Conservation (phyloP, 2,329 filamentous ascomycete species). For the Xylariaceae sp. region DNA sequence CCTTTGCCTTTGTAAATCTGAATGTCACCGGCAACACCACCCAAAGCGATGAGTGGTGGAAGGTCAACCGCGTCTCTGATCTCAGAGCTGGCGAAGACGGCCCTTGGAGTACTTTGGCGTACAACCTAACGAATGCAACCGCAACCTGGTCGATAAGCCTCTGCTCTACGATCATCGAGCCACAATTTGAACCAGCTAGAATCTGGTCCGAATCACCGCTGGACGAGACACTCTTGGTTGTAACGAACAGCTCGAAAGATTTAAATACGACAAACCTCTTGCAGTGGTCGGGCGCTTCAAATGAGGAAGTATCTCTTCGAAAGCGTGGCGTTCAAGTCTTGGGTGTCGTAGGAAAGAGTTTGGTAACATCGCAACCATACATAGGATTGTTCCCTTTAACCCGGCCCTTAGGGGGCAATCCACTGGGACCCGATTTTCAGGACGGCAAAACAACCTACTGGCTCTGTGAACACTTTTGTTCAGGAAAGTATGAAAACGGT, state of each 20-base stretch:
- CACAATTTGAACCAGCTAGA: neutral
- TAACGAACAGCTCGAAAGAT: neutral
- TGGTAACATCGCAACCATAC: neutral
- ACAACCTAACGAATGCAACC: neutral
- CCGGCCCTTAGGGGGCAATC: slow-evolving; percentile 3
- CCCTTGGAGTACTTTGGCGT: neutral
- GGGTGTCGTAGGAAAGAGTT: neutral
- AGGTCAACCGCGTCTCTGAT: neutral
- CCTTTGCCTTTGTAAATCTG: slow-evolving; percentile 10
- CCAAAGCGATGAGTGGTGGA: neutral
- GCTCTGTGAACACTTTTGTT: slow-evolving; percentile 2
- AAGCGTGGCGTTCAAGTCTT: slow-evolving; percentile 1
- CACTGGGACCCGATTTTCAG: neutral
- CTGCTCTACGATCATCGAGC: slow-evolving; percentile 5
- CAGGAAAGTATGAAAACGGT: neutral
- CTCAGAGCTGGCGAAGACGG: neutral
- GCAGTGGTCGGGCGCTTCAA: slow-evolving; percentile 1
- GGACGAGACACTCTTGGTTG: neutral
- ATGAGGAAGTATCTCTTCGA: neutral
- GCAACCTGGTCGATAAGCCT: neutral
- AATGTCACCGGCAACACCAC: neutral
- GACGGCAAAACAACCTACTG: slow-evolving; percentile 10
- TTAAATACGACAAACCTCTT: slow-evolving; percentile 5
- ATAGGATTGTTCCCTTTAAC: neutral
- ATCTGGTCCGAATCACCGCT: slow-evolving; percentile 3